Conservation (phyloP, 768 basidiomycete genomes). For the Pisolithus sp. region DNA sequence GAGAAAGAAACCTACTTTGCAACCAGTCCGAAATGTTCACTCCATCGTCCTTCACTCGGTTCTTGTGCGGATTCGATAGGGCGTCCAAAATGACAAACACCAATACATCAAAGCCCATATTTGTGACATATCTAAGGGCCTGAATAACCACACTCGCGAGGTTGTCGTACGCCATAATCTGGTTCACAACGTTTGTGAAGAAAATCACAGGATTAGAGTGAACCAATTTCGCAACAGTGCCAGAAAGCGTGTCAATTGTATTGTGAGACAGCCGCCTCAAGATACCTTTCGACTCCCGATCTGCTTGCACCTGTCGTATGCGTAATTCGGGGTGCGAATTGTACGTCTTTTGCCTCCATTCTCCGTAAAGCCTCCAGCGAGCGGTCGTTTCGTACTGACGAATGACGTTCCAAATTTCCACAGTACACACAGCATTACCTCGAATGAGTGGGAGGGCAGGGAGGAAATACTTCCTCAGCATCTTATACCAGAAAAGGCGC, state of each 20-base stretch:
- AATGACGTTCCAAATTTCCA: conserved; percentile 90
- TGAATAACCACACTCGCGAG: conserved; percentile 85
- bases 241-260: conserved; percentile 77
- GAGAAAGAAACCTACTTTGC: conserved; percentile 58
- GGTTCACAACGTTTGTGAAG: conserved; percentile 83
- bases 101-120: conserved; percentile 91
- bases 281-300: conserved; percentile 83
- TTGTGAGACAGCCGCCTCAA: conserved; percentile 81
- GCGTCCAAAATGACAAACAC: conserved; percentile 84
- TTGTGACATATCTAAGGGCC: conserved; percentile 80
- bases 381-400: conserved; percentile 67
- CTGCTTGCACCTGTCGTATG: conserved; percentile 75
- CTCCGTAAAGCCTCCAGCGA: conserved; percentile 91
- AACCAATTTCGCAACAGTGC: conserved; percentile 85
- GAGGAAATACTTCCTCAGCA: conserved; percentile 74
- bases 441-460: conserved; percentile 83
- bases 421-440: conserved; percentile 82
- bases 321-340: conserved; percentile 72
- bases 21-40: conserved; percentile 89
- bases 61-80: conserved; percentile 74
- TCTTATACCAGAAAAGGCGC: conserved; percentile 77
- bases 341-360: conserved; percentile 79
- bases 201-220: conserved; percentile 93
- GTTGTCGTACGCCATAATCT: conserved; percentile 96
- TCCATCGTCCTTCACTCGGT: conserved; percentile 85